Base-by-base conservation (phyloP, 441 rosid species). In the Capsella rubella region DNA sequence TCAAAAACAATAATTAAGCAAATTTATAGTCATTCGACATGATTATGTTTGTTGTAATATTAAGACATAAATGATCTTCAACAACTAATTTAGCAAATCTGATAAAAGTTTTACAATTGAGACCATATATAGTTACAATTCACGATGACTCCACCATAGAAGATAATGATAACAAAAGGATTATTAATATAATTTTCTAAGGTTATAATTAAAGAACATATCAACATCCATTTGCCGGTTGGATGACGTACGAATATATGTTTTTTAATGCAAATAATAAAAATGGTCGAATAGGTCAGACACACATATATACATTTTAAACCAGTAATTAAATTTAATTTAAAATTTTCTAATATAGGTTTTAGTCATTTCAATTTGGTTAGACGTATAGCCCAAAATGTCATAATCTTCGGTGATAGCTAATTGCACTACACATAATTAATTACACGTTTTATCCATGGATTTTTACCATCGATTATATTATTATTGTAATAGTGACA, bases 201-300 rank as follows among this genome's bases (percentile, higher is more conserved):
- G 69, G 64, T 69, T 53, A 75, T 60, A 43, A 75, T 60, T 45
- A 61, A 53, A 31, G 9, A 25, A 52, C 58, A 75, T 61, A 61
- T 75, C 74, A 68, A 75, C 74, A 75, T 68, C 74, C 43, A 53
- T 13, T 54, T 62, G 79, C 69, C 79, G 69, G 79, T 61, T 67
- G n/a, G 58, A 68, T 61, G 69, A 74, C 78, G 69, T 67, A 42
- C 6, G 18, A 14, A 50, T 3, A 13, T 29, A 49, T 11, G 37
- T 21, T 21, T 21, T 21, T 21, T 21, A 2, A 56, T 47, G 18
- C 66, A n/a, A 37, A 16, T 35, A 29, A 58, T 57, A 28, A 28
- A 43, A 59, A 59, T 59, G 29, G 53, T 34, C 32, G 78, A 67
- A 74, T 49, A 31, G 67, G 73, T 51, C 73, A 73, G 52, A n/a